A percentile compares a stretch with the other conserved stretches of the same genome.
phyloP scores from a whole-genome alignment of 768 basidiomycete species.

The Tricholomella constricta region DNA sequence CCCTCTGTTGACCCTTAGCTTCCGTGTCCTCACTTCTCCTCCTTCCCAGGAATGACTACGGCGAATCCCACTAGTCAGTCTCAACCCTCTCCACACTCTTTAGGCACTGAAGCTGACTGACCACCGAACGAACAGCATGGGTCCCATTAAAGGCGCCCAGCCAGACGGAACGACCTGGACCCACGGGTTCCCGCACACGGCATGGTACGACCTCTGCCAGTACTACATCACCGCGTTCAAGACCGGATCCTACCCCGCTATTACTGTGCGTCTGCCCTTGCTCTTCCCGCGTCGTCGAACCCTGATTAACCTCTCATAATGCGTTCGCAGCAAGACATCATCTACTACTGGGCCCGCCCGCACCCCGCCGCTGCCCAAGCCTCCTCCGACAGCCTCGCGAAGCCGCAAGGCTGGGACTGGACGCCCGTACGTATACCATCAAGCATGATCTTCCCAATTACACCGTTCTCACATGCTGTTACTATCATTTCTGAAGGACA shows the following conservation, averaged over 20 bases:
- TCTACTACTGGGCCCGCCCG: conserved; percentile 66
- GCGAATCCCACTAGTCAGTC: conserved; percentile 70
- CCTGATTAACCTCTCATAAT: neutral
- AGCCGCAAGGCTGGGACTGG: conserved; percentile 53
- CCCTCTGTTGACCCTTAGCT: neutral
- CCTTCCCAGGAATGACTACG: conserved; percentile 78
- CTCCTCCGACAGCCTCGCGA: conserved; percentile 43
- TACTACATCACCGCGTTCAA: conserved; percentile 72
- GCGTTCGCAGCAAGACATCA: conserved; percentile 45
- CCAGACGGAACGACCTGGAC: conserved; percentile 47
- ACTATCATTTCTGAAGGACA: conserved; percentile 41
- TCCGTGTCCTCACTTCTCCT: neutral
- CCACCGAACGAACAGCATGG: conserved; percentile 36
- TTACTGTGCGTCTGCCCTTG: conserved; percentile 50
- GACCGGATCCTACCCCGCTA: conserved; percentile 60
- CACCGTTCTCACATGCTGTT: neutral
- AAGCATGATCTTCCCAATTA: conserved; percentile 3
- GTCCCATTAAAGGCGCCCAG: conserved; percentile 56
- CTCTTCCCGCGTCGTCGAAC: too few relatives aligned
- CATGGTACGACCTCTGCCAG: conserved; percentile 63
- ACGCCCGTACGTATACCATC: conserved; percentile 41
- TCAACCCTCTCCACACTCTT: neutral
- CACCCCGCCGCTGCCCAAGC: conserved; percentile 54
- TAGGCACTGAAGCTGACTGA: neutral
- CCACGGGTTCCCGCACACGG: conserved; percentile 45